phyloP scores from a whole-genome alignment of 2,329 filamentous ascomycete genomes.

The Lasiodiplodia sp. region DNA sequence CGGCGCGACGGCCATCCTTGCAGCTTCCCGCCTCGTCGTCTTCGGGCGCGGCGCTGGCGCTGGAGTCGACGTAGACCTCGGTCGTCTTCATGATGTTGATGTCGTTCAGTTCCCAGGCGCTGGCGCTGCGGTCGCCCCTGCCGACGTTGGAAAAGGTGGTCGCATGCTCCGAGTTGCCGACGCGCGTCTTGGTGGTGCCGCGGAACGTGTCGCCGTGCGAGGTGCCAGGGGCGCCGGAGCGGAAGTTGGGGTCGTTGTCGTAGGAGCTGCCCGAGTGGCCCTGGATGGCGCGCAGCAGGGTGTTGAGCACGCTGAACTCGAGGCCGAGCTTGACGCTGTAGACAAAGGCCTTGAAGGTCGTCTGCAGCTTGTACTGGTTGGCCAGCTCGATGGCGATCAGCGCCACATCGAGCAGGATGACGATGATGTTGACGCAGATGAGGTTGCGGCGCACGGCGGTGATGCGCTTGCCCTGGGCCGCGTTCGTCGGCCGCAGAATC shows the following conservation, averaged over 20 bases:
- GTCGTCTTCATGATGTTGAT: constrained; percentile 20
- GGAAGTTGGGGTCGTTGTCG: constrained; percentile 1
- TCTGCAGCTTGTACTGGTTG: constrained; percentile 18
- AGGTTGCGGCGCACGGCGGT: constrained; percentile 42
- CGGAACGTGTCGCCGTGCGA: not conserved
- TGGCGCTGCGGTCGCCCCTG: not conserved
- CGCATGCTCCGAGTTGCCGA: not conserved
- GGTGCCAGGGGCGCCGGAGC: not conserved
- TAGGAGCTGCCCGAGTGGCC: not conserved
- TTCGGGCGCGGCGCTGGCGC: not conserved
- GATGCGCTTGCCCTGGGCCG: constrained; percentile 32
- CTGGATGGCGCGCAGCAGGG: not conserved
- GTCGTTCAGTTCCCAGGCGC: constrained; percentile 4
- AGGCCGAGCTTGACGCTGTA: constrained; percentile 22
- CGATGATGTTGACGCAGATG: constrained; percentile 46
- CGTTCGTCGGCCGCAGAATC: constrained; percentile 3
- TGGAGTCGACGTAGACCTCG: constrained; percentile 4
- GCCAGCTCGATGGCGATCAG: constrained; percentile 37
- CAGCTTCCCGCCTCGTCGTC: not conserved
- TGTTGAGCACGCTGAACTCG: constrained; percentile 19
- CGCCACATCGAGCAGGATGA: constrained; percentile 47
- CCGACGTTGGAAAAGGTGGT: not conserved
- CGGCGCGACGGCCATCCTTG: not conserved
- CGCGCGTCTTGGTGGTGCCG: constrained; percentile 1
- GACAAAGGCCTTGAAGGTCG: constrained; percentile 10